phyloP scores from a whole-genome alignment of 305 asterid genomes.

The Nicotiana rustica region DNA sequence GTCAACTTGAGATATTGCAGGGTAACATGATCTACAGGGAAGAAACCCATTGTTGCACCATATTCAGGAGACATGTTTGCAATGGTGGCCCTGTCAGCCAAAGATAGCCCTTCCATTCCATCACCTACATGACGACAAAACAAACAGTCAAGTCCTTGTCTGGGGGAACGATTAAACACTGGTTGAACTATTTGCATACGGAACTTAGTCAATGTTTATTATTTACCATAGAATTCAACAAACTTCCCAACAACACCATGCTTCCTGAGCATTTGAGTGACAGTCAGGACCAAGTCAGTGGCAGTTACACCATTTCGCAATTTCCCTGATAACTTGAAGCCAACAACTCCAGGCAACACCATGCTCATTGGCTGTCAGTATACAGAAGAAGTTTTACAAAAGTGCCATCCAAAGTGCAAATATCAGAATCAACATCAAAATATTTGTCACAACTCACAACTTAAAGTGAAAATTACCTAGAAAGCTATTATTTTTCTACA shows the following conservation, averaged over 20 bases:
- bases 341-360: conserved; percentile 99
- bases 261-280: conserved; percentile 90
- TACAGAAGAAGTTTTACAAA: conserved; percentile 36
- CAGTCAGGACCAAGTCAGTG: conserved; percentile 62
- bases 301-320: conserved; percentile 87
- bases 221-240: conserved; percentile 84
- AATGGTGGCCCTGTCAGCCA: conserved; percentile 98
- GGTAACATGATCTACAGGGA: conserved; percentile 93
- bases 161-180: background rate
- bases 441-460: conserved; percentile 19
- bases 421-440: conserved; percentile 1
- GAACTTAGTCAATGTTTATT: conserved; percentile 31
- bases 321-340: conserved; percentile 88
- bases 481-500: background rate
- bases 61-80: conserved; percentile 98
- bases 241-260: conserved; percentile 96
- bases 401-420: conserved; percentile 22
- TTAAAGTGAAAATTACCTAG: background rate
- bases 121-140: conserved; percentile 54
- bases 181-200: background rate
- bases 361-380: conserved; percentile 89
- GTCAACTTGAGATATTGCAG: conserved; percentile 83
- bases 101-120: conserved; percentile 80
- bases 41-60: conserved; percentile 98
- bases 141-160: conserved; percentile 2